phyloP scores from a whole-genome alignment of 2,329 filamentous ascomycete species.

The Claviceps capensis region DNA sequence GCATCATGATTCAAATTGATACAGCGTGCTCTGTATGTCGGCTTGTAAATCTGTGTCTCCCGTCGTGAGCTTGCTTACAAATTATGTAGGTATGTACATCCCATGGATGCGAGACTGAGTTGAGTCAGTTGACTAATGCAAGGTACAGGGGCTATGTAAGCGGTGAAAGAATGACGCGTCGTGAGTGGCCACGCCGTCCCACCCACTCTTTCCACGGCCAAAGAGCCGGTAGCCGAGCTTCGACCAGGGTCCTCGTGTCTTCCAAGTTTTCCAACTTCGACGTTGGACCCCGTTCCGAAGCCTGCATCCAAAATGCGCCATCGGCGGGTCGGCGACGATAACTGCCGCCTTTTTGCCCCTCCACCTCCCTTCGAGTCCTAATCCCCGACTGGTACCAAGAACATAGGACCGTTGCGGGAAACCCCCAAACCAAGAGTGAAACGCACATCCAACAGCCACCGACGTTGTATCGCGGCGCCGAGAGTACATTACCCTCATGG shows the following conservation, averaged over 20 bases:
- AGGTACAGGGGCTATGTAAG: no score
- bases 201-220: no score
- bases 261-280: neutral
- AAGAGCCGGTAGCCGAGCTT: neutral
- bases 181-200: no score
- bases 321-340: conserved; percentile 19
- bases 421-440: neutral
- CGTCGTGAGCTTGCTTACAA: no score
- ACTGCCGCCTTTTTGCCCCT: conserved; percentile 11
- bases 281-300: neutral
- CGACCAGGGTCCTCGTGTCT: neutral
- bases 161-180: no score
- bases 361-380: no score
- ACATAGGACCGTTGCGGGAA: neutral
- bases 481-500: conserved; percentile 11
- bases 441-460: conserved; percentile 1
- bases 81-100: no score
- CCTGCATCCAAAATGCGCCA: neutral
- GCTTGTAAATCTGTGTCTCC: no score
- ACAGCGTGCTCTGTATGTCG: no score
- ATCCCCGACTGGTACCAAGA: neutral
- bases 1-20: no score
- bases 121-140: no score
- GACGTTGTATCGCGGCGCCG: neutral
- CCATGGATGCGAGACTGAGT: no score